Base-by-base conservation (phyloP, 2,329 filamentous ascomycete species). In the Diplodia corticola region DNA sequence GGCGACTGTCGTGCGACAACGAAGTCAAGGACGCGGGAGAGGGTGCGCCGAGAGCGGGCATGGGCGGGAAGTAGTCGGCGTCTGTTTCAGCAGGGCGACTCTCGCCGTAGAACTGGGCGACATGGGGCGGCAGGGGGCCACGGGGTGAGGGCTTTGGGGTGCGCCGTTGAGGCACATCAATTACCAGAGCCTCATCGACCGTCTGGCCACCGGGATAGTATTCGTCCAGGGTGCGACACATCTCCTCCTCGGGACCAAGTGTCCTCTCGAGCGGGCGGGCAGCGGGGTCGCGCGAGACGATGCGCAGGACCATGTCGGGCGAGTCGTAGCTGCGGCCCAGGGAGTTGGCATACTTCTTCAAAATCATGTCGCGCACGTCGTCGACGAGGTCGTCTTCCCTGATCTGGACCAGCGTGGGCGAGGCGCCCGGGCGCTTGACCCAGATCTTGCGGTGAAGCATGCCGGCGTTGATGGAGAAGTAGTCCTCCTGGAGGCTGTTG, bases 341-440 rank as follows among this genome's bases (percentile, higher is more conserved):
- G 15, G 93, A 96, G 79, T 99, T 98, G 72, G 89, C 88, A 78
- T 98, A 99, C 81, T 98, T 98, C 73, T 88, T 88, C 71, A 98
- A 82, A 66, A 98, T 95, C 83, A 92, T 88, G 71, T 97, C 95
- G 72, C 94, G 90, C 68, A 97, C 89, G 79, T 97, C 94, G 77
- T 99, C 95, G 66, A 98, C 93, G 72, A 98, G 81, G 74, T 97
- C 93, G 73, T 96, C 92, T 73, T 96, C 91, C 71, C 88, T 85
- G 72, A 96, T 91, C 68, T 90, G 88, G 65, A 99, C 90, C 73
- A 95, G 84, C 15, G 95, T 99, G 46, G 94, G 88, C 66, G 94
- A 97, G 67, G 89, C 91, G 70, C 89, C 86, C 22, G 91, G 91
- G 73, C 94, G 86, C 82, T 91, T 95, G 75, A 98, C 94, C 95